phyloP scores from a whole-genome alignment of 75 land plant species.

The Isoetes taiwanensis region DNA sequence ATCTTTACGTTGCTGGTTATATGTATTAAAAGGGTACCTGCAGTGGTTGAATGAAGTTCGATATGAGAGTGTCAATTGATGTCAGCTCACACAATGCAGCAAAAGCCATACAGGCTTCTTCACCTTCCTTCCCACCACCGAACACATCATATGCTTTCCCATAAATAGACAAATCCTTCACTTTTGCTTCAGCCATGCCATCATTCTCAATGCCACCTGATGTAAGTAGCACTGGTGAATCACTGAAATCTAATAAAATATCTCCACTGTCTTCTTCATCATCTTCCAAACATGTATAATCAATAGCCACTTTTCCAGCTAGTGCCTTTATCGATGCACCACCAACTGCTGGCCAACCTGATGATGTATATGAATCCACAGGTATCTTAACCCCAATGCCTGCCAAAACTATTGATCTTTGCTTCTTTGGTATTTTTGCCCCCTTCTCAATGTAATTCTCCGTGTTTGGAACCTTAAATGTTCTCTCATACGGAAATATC shows the following conservation, averaged over 20 bases:
- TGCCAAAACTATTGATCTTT: conserved; percentile 35
- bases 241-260: conserved; percentile 5
- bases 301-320: conserved; percentile 75
- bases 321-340: conserved; percentile 46
- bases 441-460: conserved; percentile 69
- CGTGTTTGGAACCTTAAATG: conserved; percentile 58
- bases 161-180: conserved; percentile 44
- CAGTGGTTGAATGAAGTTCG: conserved; percentile 86
- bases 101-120: conserved; percentile 82
- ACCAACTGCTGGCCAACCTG: conserved; percentile 87
- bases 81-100: conserved; percentile 83
- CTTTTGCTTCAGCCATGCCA: background rate
- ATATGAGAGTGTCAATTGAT: conserved; percentile 79
- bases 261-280: conserved; percentile 16
- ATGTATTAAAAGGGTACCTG: conserved; percentile 56
- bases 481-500: conserved; percentile 31
- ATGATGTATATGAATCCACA: conserved; percentile 45
- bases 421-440: conserved; percentile 56
- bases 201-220: conserved; percentile 20
- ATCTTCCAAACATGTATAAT: conserved; percentile 22
- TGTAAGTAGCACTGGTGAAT: conserved; percentile 8
- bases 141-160: conserved; percentile 76
- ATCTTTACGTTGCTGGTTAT: too few species aligned
- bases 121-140: conserved; percentile 50
- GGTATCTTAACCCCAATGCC: conserved; percentile 33